Evolutionary conservation across 768 basidiomycete species (phyloP).

Genomic region (Suillus spraguei): DNA sequence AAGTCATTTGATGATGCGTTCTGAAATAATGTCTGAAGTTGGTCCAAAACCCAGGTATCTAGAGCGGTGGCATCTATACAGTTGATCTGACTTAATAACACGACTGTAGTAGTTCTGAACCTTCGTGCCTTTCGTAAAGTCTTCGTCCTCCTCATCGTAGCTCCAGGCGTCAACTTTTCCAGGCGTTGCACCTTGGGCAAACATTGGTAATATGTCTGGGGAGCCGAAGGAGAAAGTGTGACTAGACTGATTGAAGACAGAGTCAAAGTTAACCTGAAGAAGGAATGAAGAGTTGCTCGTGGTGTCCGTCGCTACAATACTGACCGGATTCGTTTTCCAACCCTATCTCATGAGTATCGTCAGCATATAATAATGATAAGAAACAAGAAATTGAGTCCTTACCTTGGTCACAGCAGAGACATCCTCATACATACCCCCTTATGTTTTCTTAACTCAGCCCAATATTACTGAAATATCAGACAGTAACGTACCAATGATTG

Average conservation of each 20-base stretch:
- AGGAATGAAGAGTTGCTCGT: conserved; percentile 8
- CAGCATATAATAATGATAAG: background rate
- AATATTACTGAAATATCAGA: background rate
- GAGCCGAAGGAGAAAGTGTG: conserved; percentile 84
- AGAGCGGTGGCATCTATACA: conserved; percentile 69
- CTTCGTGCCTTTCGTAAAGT: conserved; percentile 77
- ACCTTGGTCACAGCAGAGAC: conserved; percentile 87
- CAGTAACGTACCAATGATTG: conserved; percentile 65
- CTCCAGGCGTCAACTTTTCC: conserved; percentile 75
- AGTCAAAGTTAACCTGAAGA: conserved; percentile 73
- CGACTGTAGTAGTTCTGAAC: conserved; percentile 2
- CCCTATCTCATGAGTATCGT: conserved; percentile 45
- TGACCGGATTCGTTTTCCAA: conserved; percentile 84
- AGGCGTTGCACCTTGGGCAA: conserved; percentile 68
- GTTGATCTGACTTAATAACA: background rate
- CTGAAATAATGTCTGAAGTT: conserved; percentile 58
- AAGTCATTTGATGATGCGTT: conserved; percentile 59
- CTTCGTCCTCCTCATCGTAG: conserved; percentile 77
- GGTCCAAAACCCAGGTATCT: conserved; percentile 79
- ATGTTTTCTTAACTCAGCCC: conserved; percentile 11
- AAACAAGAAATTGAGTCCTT: conserved; percentile 18
- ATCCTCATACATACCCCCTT: conserved; percentile 89
- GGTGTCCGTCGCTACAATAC: background rate
- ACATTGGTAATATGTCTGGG: conserved; percentile 90
- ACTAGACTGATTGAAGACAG: conserved; percentile 82